Evolutionary conservation across 2,329 filamentous ascomycete genomes (phyloP).

Genomic region (Microsporum canis): DNA sequence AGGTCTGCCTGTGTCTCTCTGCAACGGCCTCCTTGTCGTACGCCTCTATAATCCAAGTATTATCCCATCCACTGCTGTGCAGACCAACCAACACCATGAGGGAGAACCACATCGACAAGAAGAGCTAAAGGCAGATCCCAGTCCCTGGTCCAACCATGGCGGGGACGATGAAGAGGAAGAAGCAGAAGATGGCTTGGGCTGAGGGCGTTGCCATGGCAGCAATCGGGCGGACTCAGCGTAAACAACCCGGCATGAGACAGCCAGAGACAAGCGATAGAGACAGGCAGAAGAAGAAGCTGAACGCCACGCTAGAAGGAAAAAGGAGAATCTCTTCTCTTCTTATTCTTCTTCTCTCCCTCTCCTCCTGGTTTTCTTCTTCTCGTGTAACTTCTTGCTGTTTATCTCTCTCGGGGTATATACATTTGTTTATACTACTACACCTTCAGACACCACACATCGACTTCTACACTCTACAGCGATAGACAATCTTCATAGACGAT

Average conservation of each 20-base stretch:
- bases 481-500: not conserved
- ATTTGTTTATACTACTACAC: not conserved
- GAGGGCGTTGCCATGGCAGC: conserved; percentile 30
- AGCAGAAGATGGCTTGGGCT: not conserved
- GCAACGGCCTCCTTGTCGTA: not conserved
- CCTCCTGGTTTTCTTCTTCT: not conserved
- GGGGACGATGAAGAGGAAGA: not conserved
- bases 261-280: not conserved
- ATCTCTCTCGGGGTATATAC: not conserved
- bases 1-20: not conserved
- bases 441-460: no score
- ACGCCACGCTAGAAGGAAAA: not conserved
- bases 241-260: not conserved
- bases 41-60: not conserved
- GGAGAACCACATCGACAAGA: no score
- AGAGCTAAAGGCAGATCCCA: no score
- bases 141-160: not conserved
- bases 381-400: conserved; percentile 2
- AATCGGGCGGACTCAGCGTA: not conserved
- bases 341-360: not conserved
- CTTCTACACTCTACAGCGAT: not conserved
- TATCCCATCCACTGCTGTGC: no score
- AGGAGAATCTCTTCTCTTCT: not conserved
- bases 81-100: no score
- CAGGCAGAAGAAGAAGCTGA: not conserved